Conservation (phyloP, 2,329 filamentous ascomycete genomes). For the Phaeosphaeriaceae sp. region DNA sequence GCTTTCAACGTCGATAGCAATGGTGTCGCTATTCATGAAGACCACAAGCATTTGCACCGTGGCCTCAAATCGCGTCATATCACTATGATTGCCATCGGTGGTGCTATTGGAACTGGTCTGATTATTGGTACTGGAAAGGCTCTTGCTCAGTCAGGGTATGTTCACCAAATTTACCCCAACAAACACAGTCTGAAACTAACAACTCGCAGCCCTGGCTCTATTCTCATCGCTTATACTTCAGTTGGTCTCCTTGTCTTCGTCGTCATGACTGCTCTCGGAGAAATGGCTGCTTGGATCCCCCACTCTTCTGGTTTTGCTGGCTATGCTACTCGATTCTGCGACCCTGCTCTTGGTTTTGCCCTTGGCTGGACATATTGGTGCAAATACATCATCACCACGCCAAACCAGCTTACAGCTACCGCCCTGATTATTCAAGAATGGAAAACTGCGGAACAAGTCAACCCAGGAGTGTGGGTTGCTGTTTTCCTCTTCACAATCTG, state of each 20-base stretch:
- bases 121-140: conserved; percentile 69
- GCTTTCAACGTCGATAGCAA: conserved; percentile 22
- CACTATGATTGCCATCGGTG: conserved; percentile 73
- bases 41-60: conserved; percentile 55
- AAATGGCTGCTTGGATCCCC: conserved; percentile 85
- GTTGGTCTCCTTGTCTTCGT: conserved; percentile 77
- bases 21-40: conserved; percentile 34
- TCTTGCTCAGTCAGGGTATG: conserved; percentile 55
- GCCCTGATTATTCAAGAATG: conserved; percentile 81
- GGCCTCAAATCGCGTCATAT: conserved; percentile 62
- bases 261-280: conserved; percentile 81
- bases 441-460: conserved; percentile 69
- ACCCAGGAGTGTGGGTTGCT: conserved; percentile 81
- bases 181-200: conserved; percentile 17
- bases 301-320: conserved; percentile 80
- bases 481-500: conserved; percentile 56
- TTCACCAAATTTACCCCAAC: not conserved
- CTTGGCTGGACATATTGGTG: conserved; percentile 69
- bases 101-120: conserved; percentile 74
- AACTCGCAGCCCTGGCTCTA: conserved; percentile 63
- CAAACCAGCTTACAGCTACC: conserved; percentile 83
- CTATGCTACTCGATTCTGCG: conserved; percentile 79
- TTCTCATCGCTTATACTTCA: conserved; percentile 73
- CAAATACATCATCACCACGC: conserved; percentile 84
- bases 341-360: conserved; percentile 80